phyloP scores from a whole-genome alignment of 2,329 filamentous ascomycete genomes.

The Beauveria bassiana region DNA sequence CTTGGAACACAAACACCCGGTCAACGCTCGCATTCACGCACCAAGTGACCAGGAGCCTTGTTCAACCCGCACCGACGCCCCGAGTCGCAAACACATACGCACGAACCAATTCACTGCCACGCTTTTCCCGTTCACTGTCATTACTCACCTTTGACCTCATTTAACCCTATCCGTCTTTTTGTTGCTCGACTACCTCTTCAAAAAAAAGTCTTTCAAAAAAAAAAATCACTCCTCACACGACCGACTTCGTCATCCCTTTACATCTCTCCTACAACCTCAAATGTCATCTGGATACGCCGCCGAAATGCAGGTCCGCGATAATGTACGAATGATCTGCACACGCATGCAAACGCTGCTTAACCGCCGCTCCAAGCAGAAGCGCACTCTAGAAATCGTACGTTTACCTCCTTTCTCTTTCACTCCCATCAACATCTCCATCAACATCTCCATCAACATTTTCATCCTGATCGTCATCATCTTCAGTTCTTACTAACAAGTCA shows the following conservation, averaged over 20 bases:
- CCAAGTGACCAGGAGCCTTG: neutral
- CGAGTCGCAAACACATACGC: constrained; percentile 2
- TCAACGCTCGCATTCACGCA: no score
- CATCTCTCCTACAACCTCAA: neutral
- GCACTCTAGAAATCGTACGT: constrained; percentile 40
- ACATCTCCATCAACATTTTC: no score
- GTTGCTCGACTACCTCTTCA: neutral
- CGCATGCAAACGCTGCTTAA: constrained; percentile 37
- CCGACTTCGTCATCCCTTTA: no score
- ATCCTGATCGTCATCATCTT: neutral
- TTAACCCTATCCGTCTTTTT: neutral
- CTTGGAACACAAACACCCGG: neutral
- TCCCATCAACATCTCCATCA: neutral
- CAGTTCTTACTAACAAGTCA: constrained; percentile 16
- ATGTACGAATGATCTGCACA: constrained; percentile 36
- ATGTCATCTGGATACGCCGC: constrained; percentile 1
- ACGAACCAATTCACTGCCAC: constrained; percentile 1
- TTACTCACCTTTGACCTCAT: neutral
- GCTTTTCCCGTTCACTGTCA: neutral
- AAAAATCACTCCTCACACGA: no score
- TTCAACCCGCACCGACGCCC: neutral
- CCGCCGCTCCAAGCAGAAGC: constrained; percentile 34
- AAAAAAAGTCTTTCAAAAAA: neutral
- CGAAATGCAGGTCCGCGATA: constrained; percentile 27
- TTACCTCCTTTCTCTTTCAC: neutral